phyloP scores from a whole-genome alignment of 768 basidiomycete species.

The Clitopilus passeckerianus region DNA sequence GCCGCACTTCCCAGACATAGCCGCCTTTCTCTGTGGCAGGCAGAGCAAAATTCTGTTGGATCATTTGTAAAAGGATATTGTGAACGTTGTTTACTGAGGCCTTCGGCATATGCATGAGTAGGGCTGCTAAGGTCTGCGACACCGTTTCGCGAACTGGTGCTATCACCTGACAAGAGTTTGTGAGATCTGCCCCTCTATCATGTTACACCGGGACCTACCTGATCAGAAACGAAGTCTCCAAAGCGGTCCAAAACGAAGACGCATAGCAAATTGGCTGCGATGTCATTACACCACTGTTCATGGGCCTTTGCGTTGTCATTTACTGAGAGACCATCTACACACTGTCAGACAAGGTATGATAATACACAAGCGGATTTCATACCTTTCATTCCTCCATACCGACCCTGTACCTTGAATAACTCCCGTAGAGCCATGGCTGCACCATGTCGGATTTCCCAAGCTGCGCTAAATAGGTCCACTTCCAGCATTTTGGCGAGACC shows the following conservation, averaged over 20 bases:
- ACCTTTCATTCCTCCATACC: conserved; percentile 81
- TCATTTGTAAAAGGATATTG: conserved; percentile 85
- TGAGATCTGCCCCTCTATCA: neutral
- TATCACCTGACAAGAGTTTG: conserved; percentile 48
- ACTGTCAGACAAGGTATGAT: neutral
- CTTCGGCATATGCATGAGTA: conserved; percentile 85
- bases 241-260: conserved; percentile 96
- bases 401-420: conserved; percentile 78
- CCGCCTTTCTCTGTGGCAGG: conserved; percentile 34
- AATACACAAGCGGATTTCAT: conserved; percentile 4
- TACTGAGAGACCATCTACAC: conserved; percentile 43
- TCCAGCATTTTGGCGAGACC: conserved; percentile 75
- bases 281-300: conserved; percentile 85
- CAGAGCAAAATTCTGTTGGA: conserved; percentile 74
- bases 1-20: conserved; percentile 95
- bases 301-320: conserved; percentile 64
- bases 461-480: conserved; percentile 76
- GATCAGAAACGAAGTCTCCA: conserved; percentile 95
- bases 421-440: conserved; percentile 90
- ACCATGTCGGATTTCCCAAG: conserved; percentile 95
- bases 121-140: conserved; percentile 87
- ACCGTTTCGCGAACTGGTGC: conserved; percentile 97
- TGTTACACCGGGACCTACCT: conserved; percentile 29
- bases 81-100: conserved; percentile 78
- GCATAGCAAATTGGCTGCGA: conserved; percentile 81